A percentile compares a stretch with the other conserved stretches of the same genome.
Conservation (phyloP, 768 basidiomycete species). For the Leucocoprinus birnbaumii region DNA sequence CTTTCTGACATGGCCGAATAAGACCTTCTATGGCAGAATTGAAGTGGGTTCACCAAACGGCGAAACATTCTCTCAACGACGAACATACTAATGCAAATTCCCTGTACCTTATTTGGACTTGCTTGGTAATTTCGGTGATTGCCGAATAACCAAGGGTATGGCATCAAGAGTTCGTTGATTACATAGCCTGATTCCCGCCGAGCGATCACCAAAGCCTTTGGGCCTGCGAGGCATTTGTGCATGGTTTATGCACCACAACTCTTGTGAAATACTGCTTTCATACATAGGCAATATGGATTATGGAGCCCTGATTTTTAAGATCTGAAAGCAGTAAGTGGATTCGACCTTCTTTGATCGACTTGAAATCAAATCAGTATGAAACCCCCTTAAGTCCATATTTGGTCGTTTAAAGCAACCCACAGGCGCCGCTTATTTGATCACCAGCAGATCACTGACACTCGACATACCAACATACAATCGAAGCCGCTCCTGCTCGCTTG, state of each 20-base stretch:
- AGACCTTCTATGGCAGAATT: constrained; percentile 5
- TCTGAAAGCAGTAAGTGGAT: too few species aligned
- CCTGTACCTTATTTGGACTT: neutral
- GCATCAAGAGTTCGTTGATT: neutral
- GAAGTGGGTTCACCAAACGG: constrained; percentile 13
- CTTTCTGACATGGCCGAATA: constrained; percentile 3
- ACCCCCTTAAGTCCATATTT: constrained; percentile 9
- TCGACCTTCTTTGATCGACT: constrained; percentile 3
- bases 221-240: too few species aligned
- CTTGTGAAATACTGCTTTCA: too few species aligned
- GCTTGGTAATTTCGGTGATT: constrained; percentile 5
- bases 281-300: too few species aligned
- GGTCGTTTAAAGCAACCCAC: constrained; percentile 2
- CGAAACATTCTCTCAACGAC: constrained; percentile 1
- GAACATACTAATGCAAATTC: neutral
- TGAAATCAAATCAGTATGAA: neutral
- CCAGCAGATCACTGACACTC: neutral
- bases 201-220: too few species aligned
- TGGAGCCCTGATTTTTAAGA: too few species aligned
- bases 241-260: too few species aligned
- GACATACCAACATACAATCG: neutral
- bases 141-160: too few species aligned
- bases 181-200: too few species aligned
- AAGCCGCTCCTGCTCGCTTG: too few species aligned
- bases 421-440: too few species aligned